Evolutionary conservation across 2,329 filamentous ascomycete species (phyloP).

Genomic region (Meredithiella fracta): DNA sequence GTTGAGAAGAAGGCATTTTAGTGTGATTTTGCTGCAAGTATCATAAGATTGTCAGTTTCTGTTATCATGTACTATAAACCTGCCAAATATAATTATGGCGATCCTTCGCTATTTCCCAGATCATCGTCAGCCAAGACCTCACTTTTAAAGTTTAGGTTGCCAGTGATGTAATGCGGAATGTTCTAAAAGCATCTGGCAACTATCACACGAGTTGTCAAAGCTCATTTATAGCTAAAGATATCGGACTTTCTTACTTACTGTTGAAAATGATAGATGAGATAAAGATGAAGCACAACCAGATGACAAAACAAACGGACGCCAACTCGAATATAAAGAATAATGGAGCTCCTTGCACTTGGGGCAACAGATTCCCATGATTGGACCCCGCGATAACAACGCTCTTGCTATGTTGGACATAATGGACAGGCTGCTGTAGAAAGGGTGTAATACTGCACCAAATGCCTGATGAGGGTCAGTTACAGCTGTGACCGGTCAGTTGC

Average conservation of each 20-base stretch:
- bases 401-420: background rate
- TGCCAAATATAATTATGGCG: background rate
- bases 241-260: background rate
- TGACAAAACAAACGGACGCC: background rate
- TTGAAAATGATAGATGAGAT: background rate
- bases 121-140: background rate
- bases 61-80: background rate
- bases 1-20: slow-evolving; percentile 44
- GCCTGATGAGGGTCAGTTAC: background rate
- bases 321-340: background rate
- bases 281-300: background rate
- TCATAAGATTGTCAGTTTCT: background rate
- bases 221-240: background rate
- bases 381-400: slow-evolving; percentile 1
- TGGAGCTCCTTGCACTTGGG: background rate
- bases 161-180: background rate
- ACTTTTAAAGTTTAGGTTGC: background rate
- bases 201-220: background rate
- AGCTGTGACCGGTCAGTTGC: background rate
- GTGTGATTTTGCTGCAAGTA: background rate
- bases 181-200: background rate
- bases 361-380: background rate
- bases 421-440: background rate
- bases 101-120: slow-evolving; percentile 4
- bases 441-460: background rate